Evolutionary conservation across 768 basidiomycete species (phyloP).

Genomic region (Terana coerulea): DNA sequence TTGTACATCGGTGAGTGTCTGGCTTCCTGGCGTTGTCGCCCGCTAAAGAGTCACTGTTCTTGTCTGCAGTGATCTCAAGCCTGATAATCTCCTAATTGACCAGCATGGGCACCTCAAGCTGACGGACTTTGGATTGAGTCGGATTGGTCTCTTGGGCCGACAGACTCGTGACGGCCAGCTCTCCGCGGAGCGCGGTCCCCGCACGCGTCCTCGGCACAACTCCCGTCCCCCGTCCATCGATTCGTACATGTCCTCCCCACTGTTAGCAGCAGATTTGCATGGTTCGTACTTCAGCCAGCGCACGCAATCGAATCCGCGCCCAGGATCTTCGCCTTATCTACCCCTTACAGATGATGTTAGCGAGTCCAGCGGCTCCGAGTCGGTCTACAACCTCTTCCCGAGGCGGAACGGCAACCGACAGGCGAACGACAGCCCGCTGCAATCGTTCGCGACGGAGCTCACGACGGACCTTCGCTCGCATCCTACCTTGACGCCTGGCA

Average conservation of each 20-base stretch:
- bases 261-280: slow-evolving; percentile 53
- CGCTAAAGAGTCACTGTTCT: slow-evolving; percentile 4
- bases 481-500: slow-evolving; percentile 57
- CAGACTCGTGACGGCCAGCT: slow-evolving; percentile 72
- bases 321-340: slow-evolving; percentile 63
- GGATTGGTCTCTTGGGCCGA: slow-evolving; percentile 96
- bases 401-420: slow-evolving; percentile 38
- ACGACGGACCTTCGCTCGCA: slow-evolving; percentile 82
- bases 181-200: slow-evolving; percentile 27
- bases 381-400: slow-evolving; percentile 52
- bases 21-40: not conserved
- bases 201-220: slow-evolving; percentile 49
- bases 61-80: slow-evolving; percentile 84
- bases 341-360: slow-evolving; percentile 74
- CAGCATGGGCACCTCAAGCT: slow-evolving; percentile 95
- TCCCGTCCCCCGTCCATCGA: slow-evolving; percentile 83
- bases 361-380: slow-evolving; percentile 88
- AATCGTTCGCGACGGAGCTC: slow-evolving; percentile 83
- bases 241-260: slow-evolving; percentile 74
- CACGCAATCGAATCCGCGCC: slow-evolving; percentile 52
- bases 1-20: slow-evolving; percentile 88
- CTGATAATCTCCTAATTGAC: slow-evolving; percentile 97
- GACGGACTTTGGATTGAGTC: slow-evolving; percentile 95
- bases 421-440: slow-evolving; percentile 67
- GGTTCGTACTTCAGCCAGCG: slow-evolving; percentile 82